phyloP scores from a whole-genome alignment of 2,329 filamentous ascomycete species.

The Xylariaceae sp. region DNA sequence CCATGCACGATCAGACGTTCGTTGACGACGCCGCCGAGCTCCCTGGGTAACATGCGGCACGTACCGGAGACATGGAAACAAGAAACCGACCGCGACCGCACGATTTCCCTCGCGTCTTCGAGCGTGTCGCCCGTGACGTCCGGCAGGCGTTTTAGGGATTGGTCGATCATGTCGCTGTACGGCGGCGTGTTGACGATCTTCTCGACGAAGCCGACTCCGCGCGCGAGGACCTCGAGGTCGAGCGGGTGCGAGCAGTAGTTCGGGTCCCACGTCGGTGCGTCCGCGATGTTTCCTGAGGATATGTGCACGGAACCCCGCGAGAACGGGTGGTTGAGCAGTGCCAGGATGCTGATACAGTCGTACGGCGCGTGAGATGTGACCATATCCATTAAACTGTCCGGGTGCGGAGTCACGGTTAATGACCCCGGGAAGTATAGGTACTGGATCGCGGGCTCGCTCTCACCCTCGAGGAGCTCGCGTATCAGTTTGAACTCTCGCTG shows the following conservation, averaged over 20 bases:
- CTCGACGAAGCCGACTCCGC: conserved; percentile 39
- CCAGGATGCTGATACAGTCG: conserved; percentile 51
- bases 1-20: conserved; percentile 39
- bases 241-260: conserved; percentile 50
- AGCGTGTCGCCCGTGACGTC: conserved; percentile 29
- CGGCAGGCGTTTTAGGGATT: conserved; percentile 35
- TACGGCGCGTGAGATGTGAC: conserved; percentile 30
- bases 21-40: conserved; percentile 41
- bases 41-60: conserved; percentile 44
- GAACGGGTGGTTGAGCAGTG: conserved; percentile 56
- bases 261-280: conserved; percentile 48
- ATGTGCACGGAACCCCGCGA: conserved; percentile 57
- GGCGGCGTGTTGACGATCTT: conserved; percentile 34
- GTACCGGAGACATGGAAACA: conserved; percentile 46
- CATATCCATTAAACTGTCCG: conserved; percentile 27
- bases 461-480: conserved; percentile 26
- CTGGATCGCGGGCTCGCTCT: conserved; percentile 31
- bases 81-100: conserved; percentile 32
- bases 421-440: conserved; percentile 34
- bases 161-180: conserved; percentile 38
- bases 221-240: conserved; percentile 48
- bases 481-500: conserved; percentile 24
- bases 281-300: conserved; percentile 35
- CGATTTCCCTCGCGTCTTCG: conserved; percentile 34
- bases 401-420: conserved; percentile 26